Base-by-base conservation (phyloP, 2,329 filamentous ascomycete species). In the Exserohilum turcica region DNA sequence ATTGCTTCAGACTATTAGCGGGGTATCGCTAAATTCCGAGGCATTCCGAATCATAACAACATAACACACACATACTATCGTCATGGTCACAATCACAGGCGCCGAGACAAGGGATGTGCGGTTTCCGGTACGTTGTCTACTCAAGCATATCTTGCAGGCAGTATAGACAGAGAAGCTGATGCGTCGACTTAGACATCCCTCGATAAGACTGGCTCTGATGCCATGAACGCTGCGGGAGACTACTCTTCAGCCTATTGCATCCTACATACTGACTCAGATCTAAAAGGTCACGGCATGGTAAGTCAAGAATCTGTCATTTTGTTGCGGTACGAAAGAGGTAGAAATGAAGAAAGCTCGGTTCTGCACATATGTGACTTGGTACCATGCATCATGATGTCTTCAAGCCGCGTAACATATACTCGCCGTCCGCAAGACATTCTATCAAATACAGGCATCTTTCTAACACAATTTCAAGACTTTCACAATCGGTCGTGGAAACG, bases 231-330 rank as follows among this genome's bases (percentile, higher is more conserved):
- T 3, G 91, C 92, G 2, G 90, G 91, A 57, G 91, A 96, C 77
- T 96, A 96, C 78, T 96, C 91, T 1, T 83, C 92, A 10, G 92
- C 92, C n/a, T 97, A 96, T 80, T 96, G 91, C 75, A 93, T 96
- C 67, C 79, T 97, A 43, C 80, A 91, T 71, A 96, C 92, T 0
- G 88, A 95, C 72, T 87, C 88, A 0, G 71, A 82, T 9, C 83
- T 83, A 68, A 81, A 82, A 1, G 90, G 90, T 12, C 90, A 94
- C 70, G 90, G 90, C 68, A 93, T 93, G 89, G 87, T 89, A 72
- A 56, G 66, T 67, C 88, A 6, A 15, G 87, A 70, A 33, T 48
- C 57, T 27, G 24, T n/a, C 42, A 43, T 21, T 18, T 27, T 9
- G 1, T 18, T 3, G 12, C 9, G 10, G 16, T 40, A 13, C 3